Percentiles rank a stretch among this genome's conserved stretches.
Evolutionary conservation across 2,329 filamentous ascomycete species (phyloP).

Genomic region (Microcera coccophila): DNA sequence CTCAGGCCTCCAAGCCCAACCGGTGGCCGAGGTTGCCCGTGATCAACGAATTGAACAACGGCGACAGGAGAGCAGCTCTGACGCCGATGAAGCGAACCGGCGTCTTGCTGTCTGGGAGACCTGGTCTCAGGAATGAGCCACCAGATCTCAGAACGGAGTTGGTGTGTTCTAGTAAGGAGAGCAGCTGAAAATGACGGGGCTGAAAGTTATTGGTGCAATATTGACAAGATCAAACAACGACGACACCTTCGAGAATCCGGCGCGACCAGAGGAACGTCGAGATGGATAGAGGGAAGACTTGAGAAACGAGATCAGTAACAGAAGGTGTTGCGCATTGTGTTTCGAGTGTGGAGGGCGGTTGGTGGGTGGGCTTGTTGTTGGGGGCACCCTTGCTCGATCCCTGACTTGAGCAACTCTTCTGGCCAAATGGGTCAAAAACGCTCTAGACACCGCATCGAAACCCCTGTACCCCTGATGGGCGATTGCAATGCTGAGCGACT

Average conservation of each 20-base stretch:
- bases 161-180: neutral
- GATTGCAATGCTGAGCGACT: constrained; percentile 6
- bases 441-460: neutral
- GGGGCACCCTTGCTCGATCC: neutral
- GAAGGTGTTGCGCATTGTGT: constrained; percentile 1
- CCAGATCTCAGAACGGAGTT: neutral
- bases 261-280: neutral
- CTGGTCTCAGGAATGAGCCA: neutral
- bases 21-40: neutral
- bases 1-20: neutral
- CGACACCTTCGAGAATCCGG: neutral
- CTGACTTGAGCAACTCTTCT: neutral
- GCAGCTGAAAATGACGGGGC: neutral
- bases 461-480: neutral
- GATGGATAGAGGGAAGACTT: neutral
- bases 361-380: neutral
- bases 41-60: neutral
- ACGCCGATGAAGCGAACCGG: neutral
- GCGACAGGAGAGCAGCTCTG: neutral
- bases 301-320: neutral
- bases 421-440: neutral
- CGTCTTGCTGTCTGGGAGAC: neutral
- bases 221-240: neutral
- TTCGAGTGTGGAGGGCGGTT: constrained; percentile 1
- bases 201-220: neutral